Evolutionary conservation across 176 grass and related monocot species (phyloP).

Genomic region (barley (Hordeum vulgare)): MorexV3_pseudomolecules_assembly NC_058522.1:579646945-579647444

Average conservation of each 20-base stretch:
- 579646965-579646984: constrained; percentile 30
- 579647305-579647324: no score
- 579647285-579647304: no score
- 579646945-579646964: constrained; percentile 35
- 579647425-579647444: no score
- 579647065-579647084: constrained; percentile 14
- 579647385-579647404: no score
- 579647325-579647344: no score
- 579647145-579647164: constrained; percentile 6
- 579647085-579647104: constrained; percentile 58
- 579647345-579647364: no score
- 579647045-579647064: constrained; percentile 32
- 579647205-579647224: constrained; percentile 35
- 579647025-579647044: constrained; percentile 68
- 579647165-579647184: constrained; percentile 67
- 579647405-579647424: no score
- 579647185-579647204: constrained; percentile 33
- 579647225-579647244: constrained; percentile 48
- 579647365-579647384: no score
- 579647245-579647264: constrained; percentile 47
- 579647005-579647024: constrained; percentile 49
- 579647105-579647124: constrained; percentile 49
- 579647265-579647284: no score
- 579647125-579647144: constrained; percentile 44
- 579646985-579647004: constrained; percentile 12